Base-by-base conservation (phyloP, 257 asterid species). In the Solanum neorickii region DNA sequence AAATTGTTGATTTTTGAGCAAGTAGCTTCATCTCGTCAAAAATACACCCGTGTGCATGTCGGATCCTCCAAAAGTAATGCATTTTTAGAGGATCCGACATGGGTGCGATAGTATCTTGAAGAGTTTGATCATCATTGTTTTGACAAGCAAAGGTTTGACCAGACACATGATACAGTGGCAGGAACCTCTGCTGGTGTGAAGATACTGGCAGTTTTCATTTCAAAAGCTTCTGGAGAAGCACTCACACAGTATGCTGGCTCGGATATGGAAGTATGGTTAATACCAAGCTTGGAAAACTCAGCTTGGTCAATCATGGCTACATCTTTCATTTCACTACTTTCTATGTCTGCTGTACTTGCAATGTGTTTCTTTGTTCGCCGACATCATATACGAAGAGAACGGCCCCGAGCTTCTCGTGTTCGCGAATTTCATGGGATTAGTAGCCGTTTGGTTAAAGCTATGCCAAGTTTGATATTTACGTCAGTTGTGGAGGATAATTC, bases 311-410 rank as follows among this genome's bases (percentile, higher is more conserved):
- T 95, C 68, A 90, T 96, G 95, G 96, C 94, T 69, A 91, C 93
- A 12, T 93, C 98, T 46, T 93, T 94, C 91, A 91, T 96, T 88
- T 91, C 96, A 46, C 87, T 95, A 66, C 95, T 96, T 62, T 97
- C 95, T 78, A 91, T 96, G 94, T 93, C 93, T 33, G 96, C 97
- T 25, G 94, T 96, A 74, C 84, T 95, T 73, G 99, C 95, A 31
- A 91, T 96, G 2, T 96, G 98, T 90, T 94, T 95, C 95, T 93
- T 96, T 89, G 94, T 95, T n/a, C 90, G 95, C 86, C 91, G 98
- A 88, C 97, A 92, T 85, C 91, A 93, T 35, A 83, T 93, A 84
- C 93, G 98, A 90, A 87, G 94, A 86, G 96, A 93, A 49, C 84
- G 86, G 7, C 90, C 93, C 35, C 94, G 42, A 47, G 88, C 91